phyloP scores from a whole-genome alignment of 2,329 filamentous ascomycete genomes.

The Plectosphaerella plurivora region DNA sequence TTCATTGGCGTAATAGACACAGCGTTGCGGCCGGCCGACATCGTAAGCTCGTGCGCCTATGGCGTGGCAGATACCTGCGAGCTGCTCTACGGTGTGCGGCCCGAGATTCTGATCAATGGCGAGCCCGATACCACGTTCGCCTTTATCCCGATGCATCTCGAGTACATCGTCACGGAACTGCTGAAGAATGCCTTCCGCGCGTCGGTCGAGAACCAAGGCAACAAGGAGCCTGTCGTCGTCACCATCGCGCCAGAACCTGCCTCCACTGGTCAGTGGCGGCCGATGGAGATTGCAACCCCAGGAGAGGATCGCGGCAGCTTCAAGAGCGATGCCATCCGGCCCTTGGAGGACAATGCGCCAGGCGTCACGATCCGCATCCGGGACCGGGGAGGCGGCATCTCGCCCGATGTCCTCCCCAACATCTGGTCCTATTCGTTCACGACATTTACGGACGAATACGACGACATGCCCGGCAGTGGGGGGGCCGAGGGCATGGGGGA shows the following conservation, averaged over 20 bases:
- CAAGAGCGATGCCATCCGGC: slow-evolving; percentile 44
- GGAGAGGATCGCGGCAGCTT: slow-evolving; percentile 34
- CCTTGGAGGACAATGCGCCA: slow-evolving; percentile 62
- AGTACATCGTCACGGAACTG: slow-evolving; percentile 95
- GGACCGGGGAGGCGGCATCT: slow-evolving; percentile 91
- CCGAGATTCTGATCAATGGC: slow-evolving; percentile 75
- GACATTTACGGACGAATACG: slow-evolving; percentile 68
- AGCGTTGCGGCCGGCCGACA: slow-evolving; percentile 72
- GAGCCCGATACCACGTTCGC: slow-evolving; percentile 85
- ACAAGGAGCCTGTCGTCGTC: slow-evolving; percentile 78
- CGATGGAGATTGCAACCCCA: slow-evolving; percentile 28
- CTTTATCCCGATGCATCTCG: slow-evolving; percentile 90
- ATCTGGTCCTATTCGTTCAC: slow-evolving; percentile 99
- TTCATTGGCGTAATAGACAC: slow-evolving; percentile 98
- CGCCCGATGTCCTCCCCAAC: slow-evolving; percentile 74
- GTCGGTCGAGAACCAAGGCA: slow-evolving; percentile 78
- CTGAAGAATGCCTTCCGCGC: slow-evolving; percentile 96
- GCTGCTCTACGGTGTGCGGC: slow-evolving; percentile 87
- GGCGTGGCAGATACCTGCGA: slow-evolving; percentile 97
- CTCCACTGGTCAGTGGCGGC: slow-evolving; percentile 17
- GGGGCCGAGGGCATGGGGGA: slow-evolving; percentile 48
- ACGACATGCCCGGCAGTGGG: slow-evolving; percentile 34
- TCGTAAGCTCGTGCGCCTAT: slow-evolving; percentile 78
- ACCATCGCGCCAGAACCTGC: slow-evolving; percentile 75
- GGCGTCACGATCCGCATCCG: slow-evolving; percentile 94